phyloP scores from a whole-genome alignment of 176 grass and related monocot species.

The Oryza meyeriana region DNA sequence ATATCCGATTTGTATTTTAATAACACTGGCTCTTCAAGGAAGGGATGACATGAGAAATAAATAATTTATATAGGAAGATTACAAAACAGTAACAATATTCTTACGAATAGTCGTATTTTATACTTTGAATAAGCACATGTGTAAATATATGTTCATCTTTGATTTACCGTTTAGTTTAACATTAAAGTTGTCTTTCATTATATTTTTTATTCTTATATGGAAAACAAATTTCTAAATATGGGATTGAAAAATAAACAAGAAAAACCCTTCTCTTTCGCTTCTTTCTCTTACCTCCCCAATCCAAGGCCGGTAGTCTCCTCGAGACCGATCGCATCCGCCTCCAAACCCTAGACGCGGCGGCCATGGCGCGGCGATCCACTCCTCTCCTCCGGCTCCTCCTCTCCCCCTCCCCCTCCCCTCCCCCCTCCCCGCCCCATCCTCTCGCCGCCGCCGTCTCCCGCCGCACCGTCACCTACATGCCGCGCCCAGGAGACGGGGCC shows the following conservation, averaged over 20 bases:
- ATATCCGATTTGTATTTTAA: too few species aligned
- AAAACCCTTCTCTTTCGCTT: background rate
- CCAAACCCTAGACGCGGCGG: slow-evolving; percentile 51
- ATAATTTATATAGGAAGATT: too few species aligned
- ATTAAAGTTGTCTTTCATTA: background rate
- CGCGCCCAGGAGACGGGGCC: slow-evolving; percentile 81
- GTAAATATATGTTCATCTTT: too few species aligned
- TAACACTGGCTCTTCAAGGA: too few species aligned
- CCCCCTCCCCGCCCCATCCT: background rate
- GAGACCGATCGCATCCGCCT: slow-evolving; percentile 24
- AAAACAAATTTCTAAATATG: background rate
- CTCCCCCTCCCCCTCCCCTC: background rate
- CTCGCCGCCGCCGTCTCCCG: slow-evolving; percentile 22
- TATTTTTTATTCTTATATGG: background rate
- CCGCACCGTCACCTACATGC: slow-evolving; percentile 93
- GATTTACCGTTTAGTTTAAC: too few species aligned
- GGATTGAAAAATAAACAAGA: background rate
- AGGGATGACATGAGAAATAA: too few species aligned
- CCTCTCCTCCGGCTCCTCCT: slow-evolving; percentile 62
- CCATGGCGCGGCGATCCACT: slow-evolving; percentile 77
- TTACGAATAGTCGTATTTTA: too few species aligned
- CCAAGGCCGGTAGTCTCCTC: background rate
- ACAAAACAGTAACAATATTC: too few species aligned
- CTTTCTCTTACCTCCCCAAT: background rate
- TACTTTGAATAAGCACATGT: too few species aligned